These are phyloP conservation scores for Gossypium stocksii DNA, from an alignment of 345 rosid species.

Conservation along the genomic window DNA sequence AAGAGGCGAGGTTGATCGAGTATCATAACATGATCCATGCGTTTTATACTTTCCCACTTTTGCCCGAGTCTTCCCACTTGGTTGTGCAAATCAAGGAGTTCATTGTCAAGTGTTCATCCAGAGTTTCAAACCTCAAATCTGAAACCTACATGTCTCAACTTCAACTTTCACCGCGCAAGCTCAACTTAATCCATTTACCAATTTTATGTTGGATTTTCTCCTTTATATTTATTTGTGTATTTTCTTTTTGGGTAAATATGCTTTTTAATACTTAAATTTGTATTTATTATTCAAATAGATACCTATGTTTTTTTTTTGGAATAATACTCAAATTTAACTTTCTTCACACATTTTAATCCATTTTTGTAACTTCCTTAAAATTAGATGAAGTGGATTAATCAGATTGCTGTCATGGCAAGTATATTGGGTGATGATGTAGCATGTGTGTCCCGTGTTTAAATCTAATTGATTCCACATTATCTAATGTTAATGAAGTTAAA, in stretches of 20 bases:
- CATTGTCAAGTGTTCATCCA: neutral
- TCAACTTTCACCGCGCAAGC: neutral
- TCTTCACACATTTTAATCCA: no score
- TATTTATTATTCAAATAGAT: no score
- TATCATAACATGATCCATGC: conserved; percentile 74
- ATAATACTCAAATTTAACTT: no score
- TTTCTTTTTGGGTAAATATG: neutral
- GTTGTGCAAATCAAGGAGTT: conserved; percentile 33
- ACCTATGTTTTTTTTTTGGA: no score
- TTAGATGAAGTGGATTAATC: no score
- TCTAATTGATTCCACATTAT: no score
- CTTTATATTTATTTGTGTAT: neutral
- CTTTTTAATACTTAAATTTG: no score
- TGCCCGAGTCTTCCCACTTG: conserved; percentile 46
- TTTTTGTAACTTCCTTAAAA: no score
- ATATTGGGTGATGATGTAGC: no score
- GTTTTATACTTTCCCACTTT: conserved; percentile 68
- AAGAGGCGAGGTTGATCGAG: conserved; percentile 51
- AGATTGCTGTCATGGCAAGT: no score
- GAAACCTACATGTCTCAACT: neutral
- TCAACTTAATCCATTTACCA: neutral
- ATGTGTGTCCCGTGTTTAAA: no score
- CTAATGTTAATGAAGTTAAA: no score
- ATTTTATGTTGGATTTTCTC: neutral
- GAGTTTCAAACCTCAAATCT: neutral